Evolutionary conservation across 345 rosid species (phyloP).

Genomic region (Salix purpurea): DNA sequence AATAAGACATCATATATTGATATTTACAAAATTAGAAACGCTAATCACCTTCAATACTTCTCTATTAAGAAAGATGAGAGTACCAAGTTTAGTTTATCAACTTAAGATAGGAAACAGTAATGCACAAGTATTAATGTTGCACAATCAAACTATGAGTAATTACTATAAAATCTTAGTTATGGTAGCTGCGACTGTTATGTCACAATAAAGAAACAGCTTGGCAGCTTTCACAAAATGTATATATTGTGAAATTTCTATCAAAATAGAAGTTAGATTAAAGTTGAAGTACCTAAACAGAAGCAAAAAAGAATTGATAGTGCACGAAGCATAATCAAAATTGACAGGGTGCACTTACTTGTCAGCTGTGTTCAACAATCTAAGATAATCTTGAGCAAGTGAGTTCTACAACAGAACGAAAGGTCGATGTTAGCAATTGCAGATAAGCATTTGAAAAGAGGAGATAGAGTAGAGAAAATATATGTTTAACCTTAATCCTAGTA

Average conservation of each 20-base stretch:
- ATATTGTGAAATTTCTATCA: too few species aligned
- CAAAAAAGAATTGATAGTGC: too few species aligned
- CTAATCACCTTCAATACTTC: constrained; percentile 69
- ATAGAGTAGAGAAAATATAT: background rate
- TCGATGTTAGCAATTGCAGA: background rate
- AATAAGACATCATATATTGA: background rate
- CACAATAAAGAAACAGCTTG: too few species aligned
- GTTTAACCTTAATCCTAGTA: too few species aligned
- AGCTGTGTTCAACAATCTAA: constrained; percentile 60
- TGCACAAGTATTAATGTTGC: too few species aligned
- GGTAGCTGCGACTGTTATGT: too few species aligned
- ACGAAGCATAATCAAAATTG: too few species aligned
- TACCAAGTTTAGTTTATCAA: background rate
- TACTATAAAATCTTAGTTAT: too few species aligned
- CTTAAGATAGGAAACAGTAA: background rate
- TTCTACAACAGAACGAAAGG: constrained; percentile 8
- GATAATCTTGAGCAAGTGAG: constrained; percentile 46
- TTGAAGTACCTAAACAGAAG: too few species aligned
- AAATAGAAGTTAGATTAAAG: too few species aligned
- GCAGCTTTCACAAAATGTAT: too few species aligned
- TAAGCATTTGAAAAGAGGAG: background rate
- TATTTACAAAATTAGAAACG: background rate
- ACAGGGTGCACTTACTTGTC: constrained; percentile 46
- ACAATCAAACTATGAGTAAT: too few species aligned
- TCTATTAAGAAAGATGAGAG: constrained; percentile 25